These are phyloP conservation scores for Helichrysum umbraculigerum DNA, from an alignment of 129 eudicot species.

Conservation along the genomic window DNA sequence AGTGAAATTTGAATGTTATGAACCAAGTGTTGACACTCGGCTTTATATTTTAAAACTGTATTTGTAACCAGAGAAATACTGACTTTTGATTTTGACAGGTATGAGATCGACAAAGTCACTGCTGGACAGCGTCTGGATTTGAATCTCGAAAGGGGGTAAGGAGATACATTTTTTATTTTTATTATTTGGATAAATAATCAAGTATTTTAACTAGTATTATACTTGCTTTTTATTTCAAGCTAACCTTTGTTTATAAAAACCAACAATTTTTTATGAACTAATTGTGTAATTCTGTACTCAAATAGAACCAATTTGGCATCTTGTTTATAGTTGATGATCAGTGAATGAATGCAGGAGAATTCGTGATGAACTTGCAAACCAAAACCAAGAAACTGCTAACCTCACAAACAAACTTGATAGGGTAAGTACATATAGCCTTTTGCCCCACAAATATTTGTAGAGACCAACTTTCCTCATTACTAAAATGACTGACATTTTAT, in stretches of 20 bases:
- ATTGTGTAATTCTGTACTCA: background rate
- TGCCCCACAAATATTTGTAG: background rate
- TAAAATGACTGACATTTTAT: constrained; percentile 1
- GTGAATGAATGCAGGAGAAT: constrained; percentile 71
- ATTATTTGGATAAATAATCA: background rate
- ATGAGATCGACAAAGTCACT: constrained; percentile 90
- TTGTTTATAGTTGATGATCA: background rate
- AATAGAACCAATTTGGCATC: background rate
- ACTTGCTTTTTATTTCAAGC: background rate
- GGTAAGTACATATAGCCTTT: constrained; percentile 42
- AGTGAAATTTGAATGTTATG: background rate
- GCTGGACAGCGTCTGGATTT: constrained; percentile 97
- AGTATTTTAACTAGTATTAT: background rate
- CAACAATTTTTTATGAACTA: background rate
- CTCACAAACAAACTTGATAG: constrained; percentile 94
- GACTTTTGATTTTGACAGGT: constrained; percentile 46
- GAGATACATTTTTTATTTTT: background rate
- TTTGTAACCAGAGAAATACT: background rate
- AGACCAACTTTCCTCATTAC: background rate
- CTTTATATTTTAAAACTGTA: background rate
- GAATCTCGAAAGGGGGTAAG: constrained; percentile 94
- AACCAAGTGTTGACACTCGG: background rate
- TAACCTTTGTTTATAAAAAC: constrained; percentile 2
- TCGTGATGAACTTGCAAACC: constrained; percentile 83
- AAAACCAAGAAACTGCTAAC: constrained; percentile 84